Evolutionary conservation across 164 flowering plant genomes (phyloP), one percentile per base, ranked within the genome.

Genomic region (Warburgia ugandensis): DNA sequence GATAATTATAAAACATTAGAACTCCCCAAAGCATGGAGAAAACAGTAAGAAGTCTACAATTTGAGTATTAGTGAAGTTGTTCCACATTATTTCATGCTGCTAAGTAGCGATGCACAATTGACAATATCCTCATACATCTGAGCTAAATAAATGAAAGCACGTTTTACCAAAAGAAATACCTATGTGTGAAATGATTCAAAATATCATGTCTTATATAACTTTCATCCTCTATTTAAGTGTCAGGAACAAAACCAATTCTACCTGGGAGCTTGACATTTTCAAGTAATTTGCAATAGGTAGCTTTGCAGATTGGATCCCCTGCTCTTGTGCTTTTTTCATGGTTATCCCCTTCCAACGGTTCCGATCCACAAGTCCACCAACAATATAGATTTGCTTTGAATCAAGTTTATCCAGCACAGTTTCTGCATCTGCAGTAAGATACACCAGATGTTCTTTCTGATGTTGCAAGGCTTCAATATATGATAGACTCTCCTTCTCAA

Each of bases 191-290:
- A 21, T 45, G 0, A 6, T 1, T 3, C 20, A 2, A 22, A 9
- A 22, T 6, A 20, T 12, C 22, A 43, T 4, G 21, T 20, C 13
- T 1, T 7, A 20, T 6, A 23, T 19, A 43, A n/a, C n/a, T n/a
- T n/a, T n/a, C n/a, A n/a, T n/a, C 23, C 23, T n/a, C 3, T n/a
- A 43, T 3, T 12, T 10, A 43, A 43, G 9, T 20, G 13, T n/a
- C 10, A 38, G 14, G 1, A 26, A 12, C 3, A 32, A 27, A 11
- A 48, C 33, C 17, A 54, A 57, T 23, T 1, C 43, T 59, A 86
- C 97, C 91, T 87, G 95, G 50, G 98, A 88, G 56, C 91, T 85
- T 6, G 89, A 78, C 98, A 92, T 83, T 71, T 81, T 92, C 66
- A 88, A 55, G 74, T 78, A 88, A 60, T 59, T 73, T 31, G 85